Conservation (phyloP, 805 yeast genomes). For the Yamadazyma sp. region DNA sequence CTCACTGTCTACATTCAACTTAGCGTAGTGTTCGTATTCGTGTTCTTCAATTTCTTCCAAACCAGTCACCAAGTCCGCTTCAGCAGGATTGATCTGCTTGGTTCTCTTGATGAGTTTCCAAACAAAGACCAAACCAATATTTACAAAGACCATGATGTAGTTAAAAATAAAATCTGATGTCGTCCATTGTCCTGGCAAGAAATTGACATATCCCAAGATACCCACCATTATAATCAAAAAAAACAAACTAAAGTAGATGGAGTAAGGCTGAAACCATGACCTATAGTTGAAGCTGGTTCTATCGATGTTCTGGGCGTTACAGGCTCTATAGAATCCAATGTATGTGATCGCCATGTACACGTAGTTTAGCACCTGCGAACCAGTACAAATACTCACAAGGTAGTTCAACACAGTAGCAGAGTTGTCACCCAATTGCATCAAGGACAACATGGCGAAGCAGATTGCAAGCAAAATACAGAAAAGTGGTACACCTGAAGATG, state of each 20-base stretch:
- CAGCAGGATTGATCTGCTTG: constrained; percentile 39
- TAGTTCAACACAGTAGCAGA: constrained; percentile 41
- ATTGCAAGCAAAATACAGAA: constrained; percentile 49
- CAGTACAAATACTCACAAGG: constrained; percentile 48
- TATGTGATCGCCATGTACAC: constrained; percentile 46
- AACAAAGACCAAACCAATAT: constrained; percentile 27
- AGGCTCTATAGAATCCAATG: constrained; percentile 44
- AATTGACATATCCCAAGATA: constrained; percentile 68
- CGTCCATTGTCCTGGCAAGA: constrained; percentile 58
- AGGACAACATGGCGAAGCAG: constrained; percentile 18
- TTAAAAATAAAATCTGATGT: constrained; percentile 63
- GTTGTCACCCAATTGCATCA: constrained; percentile 27
- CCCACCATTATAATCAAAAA: constrained; percentile 46
- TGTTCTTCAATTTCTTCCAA: constrained; percentile 50
- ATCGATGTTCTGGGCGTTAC: constrained; percentile 39
- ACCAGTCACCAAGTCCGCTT: constrained; percentile 47
- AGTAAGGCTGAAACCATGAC: constrained; percentile 45
- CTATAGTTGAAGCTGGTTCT: constrained; percentile 38
- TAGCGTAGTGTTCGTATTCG: constrained; percentile 32
- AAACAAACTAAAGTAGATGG: constrained; percentile 28
- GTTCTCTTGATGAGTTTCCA: constrained; percentile 40
- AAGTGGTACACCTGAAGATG: constrained; percentile 67
- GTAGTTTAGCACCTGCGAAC: constrained; percentile 47
- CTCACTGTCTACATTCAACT: constrained; percentile 7
- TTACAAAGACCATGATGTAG: constrained; percentile 67